Evolutionary conservation across 495 filamentous ascomycete genomes (phyloP).

Genomic region (Tuber calosporum): DNA sequence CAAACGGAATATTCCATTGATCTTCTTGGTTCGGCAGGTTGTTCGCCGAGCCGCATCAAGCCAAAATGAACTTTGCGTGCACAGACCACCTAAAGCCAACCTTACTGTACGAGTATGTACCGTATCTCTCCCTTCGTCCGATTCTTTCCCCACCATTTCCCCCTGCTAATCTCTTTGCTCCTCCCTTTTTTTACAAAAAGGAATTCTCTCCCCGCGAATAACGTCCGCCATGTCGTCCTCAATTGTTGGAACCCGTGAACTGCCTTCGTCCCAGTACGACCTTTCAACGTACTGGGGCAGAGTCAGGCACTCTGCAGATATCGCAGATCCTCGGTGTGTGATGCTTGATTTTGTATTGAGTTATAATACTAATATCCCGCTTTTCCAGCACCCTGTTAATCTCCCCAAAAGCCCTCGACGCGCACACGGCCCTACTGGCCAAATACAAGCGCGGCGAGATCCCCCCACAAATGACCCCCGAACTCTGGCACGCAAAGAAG

Average conservation of each 20-base stretch:
- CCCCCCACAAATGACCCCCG: conserved; percentile 66
- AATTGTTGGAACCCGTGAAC: conserved; percentile 73
- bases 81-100: not conserved
- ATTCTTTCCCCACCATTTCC: not conserved
- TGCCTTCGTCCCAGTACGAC: conserved; percentile 86
- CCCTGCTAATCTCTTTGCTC: conserved; percentile 2
- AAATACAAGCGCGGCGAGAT: conserved; percentile 75
- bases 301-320: conserved; percentile 78
- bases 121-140: not conserved
- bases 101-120: not conserved
- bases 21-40: not conserved
- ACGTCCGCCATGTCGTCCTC: conserved; percentile 69
- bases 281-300: conserved; percentile 90
- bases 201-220: not conserved
- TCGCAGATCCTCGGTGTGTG: conserved; percentile 84
- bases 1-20: not conserved
- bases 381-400: conserved; percentile 33
- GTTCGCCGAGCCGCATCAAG: not conserved
- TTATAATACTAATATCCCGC: conserved; percentile 7
- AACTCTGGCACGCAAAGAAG: conserved; percentile 93
- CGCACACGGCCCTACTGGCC: conserved; percentile 69
- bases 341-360: conserved; percentile 44
- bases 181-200: not conserved
- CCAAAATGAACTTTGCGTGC: not conserved
- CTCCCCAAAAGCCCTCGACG: conserved; percentile 51